These are phyloP conservation scores for Candida michaelii DNA, from an alignment of 805 yeast genomes.

Conservation along the genomic window DNA sequence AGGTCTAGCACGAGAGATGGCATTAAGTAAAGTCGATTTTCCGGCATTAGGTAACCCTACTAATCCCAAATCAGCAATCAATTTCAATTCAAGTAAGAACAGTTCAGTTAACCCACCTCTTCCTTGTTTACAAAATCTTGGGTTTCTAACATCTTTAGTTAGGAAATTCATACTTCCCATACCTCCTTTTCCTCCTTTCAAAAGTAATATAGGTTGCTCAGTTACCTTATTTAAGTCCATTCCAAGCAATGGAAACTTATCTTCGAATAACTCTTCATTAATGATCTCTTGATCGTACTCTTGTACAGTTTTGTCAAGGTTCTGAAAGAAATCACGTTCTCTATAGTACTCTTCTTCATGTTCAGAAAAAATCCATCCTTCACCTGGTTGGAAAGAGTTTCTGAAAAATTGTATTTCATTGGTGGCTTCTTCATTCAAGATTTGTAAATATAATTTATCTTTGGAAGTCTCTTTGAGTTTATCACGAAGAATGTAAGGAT, in stretches of 20 bases:
- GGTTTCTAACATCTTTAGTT: conserved; percentile 81
- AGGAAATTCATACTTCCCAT: conserved; percentile 95
- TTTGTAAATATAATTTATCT: conserved; percentile 12
- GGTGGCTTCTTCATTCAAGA: conserved; percentile 2
- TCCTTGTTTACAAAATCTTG: conserved; percentile 83
- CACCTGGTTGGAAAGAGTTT: conserved; percentile 61
- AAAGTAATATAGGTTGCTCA: conserved; percentile 62
- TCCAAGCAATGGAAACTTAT: conserved; percentile 79
- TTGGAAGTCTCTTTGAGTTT: conserved; percentile 17
- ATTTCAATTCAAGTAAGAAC: conserved; percentile 79
- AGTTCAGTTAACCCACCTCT: conserved; percentile 63
- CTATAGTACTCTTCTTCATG: conserved; percentile 69
- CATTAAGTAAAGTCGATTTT: conserved; percentile 81
- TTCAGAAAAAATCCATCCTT: conserved; percentile 88
- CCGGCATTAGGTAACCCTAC: conserved; percentile 98
- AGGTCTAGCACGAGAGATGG: conserved; percentile 87
- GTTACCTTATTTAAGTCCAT: conserved; percentile 66
- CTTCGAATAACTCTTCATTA: conserved; percentile 58
- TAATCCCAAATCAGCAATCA: conserved; percentile 89
- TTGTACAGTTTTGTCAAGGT: conserved; percentile 61
- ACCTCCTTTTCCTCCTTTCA: conserved; percentile 92
- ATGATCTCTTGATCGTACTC: conserved; percentile 61
- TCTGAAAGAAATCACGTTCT: conserved; percentile 63
- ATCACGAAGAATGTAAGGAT: conserved; percentile 50
- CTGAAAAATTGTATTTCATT: conserved; percentile 55